These are phyloP conservation scores for Alternaria novae-zelandiae DNA, from an alignment of 2,329 filamentous ascomycete genomes.

Conservation along the genomic window DNA sequence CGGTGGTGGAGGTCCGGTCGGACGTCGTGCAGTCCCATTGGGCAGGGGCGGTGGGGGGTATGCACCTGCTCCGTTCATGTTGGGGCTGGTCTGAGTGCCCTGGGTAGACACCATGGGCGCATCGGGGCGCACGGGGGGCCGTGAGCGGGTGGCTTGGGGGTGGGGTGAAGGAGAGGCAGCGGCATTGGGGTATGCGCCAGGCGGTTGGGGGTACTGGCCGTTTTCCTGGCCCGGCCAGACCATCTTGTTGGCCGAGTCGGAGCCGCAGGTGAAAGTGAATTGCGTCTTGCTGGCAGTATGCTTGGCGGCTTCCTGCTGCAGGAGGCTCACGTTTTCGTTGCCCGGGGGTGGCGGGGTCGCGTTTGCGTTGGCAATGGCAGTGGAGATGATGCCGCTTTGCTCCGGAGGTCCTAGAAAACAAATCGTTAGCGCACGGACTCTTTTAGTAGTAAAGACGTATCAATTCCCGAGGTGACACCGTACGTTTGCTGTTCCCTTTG, in stretches of 20 bases:
- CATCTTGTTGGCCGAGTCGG: constrained; percentile 80
- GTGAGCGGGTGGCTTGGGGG: constrained; percentile 30
- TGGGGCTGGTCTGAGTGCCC: constrained; percentile 63
- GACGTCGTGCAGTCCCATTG: constrained; percentile 38
- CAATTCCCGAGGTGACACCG: constrained; percentile 40
- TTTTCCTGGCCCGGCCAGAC: constrained; percentile 72
- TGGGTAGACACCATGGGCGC: constrained; percentile 57
- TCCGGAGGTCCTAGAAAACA: constrained; percentile 46
- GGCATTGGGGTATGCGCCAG: constrained; percentile 42
- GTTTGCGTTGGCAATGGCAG: constrained; percentile 82
- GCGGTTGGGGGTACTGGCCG: constrained; percentile 46
- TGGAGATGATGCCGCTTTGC: constrained; percentile 86
- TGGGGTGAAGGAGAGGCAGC: constrained; percentile 26
- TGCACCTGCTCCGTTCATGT: constrained; percentile 49
- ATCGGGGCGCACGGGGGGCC: constrained; percentile 39
- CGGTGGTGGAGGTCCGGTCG: constrained; percentile 48
- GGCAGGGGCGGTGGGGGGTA: constrained; percentile 33
- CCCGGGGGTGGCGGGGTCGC: constrained; percentile 60
- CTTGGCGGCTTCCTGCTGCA: constrained; percentile 71
- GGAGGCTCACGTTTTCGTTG: constrained; percentile 78
- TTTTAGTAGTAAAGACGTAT: constrained; percentile 14
- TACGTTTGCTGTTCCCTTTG: constrained; percentile 51
- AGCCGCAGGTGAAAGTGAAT: constrained; percentile 96
- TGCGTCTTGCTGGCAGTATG: constrained; percentile 78
- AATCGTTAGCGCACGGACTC: constrained; percentile 48